These are phyloP conservation scores for Picea abies DNA, from an alignment of 83 land plant genomes.

Conservation along the genomic window DNA sequence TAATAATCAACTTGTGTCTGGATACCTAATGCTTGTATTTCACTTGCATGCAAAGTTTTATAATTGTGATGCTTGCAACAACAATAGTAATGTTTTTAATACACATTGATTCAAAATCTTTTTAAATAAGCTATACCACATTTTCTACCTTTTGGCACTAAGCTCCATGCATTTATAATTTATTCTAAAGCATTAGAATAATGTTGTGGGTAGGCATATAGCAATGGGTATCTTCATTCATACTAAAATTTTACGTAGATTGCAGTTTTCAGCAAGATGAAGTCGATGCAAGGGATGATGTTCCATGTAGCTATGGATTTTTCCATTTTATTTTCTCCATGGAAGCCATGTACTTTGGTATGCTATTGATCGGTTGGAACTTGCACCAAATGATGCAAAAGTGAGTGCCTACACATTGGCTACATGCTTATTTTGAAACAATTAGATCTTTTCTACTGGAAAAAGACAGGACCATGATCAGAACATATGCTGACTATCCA, in stretches of 20 bases:
- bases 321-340: slow-evolving; percentile 96
- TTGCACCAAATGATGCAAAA: slow-evolving; percentile 74
- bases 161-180: not conserved
- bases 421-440: not conserved
- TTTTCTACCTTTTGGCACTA: not conserved
- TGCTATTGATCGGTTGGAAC: slow-evolving; percentile 93
- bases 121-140: slow-evolving; percentile 39
- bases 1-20: not conserved
- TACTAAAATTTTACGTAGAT: not conserved
- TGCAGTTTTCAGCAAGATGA: slow-evolving; percentile 63
- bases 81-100: slow-evolving; percentile 82
- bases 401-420: slow-evolving; percentile 33
- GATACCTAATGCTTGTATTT: not conserved
- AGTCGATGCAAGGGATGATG: slow-evolving; percentile 50
- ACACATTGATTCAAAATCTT: slow-evolving; percentile 72
- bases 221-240: not conserved
- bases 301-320: slow-evolving; percentile 95
- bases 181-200: not conserved
- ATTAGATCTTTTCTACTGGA: not conserved
- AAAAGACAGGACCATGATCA: not conserved
- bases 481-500: not conserved
- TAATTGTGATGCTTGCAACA: slow-evolving; percentile 69
- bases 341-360: slow-evolving; percentile 93
- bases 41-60: slow-evolving; percentile 60
- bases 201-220: not conserved